These are phyloP conservation scores for Colletotrichum tamarilloi DNA, from an alignment of 2,329 filamentous ascomycete species.

Conservation along the genomic window DNA sequence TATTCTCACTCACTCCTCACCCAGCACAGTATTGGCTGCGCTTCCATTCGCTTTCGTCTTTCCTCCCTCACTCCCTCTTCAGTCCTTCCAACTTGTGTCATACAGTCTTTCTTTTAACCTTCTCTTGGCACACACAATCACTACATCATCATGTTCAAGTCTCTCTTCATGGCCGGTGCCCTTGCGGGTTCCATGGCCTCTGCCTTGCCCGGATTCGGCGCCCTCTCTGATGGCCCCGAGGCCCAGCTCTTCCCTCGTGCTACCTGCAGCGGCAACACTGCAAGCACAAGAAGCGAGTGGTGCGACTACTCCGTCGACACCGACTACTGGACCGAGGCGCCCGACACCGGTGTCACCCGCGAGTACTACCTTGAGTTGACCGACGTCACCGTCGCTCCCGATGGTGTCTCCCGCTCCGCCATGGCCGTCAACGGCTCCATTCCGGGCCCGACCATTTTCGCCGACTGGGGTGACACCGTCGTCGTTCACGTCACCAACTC, in stretches of 20 bases:
- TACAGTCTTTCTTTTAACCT: slow-evolving; percentile 16
- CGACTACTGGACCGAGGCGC: slow-evolving; percentile 53
- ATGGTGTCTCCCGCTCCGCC: slow-evolving; percentile 54
- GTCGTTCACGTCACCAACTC: slow-evolving; percentile 66
- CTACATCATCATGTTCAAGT: slow-evolving; percentile 17
- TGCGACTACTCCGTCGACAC: slow-evolving; percentile 61
- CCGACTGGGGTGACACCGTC: slow-evolving; percentile 62
- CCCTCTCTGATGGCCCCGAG: not conserved
- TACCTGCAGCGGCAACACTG: slow-evolving; percentile 42
- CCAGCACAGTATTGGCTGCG: slow-evolving; percentile 16
- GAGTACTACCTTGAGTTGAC: slow-evolving; percentile 60
- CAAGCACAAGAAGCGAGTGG: slow-evolving; percentile 52
- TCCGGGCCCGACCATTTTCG: slow-evolving; percentile 69
- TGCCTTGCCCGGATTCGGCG: slow-evolving; percentile 14
- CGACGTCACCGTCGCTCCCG: slow-evolving; percentile 54
- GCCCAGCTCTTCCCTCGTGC: slow-evolving; percentile 28
- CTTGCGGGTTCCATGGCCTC: slow-evolving; percentile 19
- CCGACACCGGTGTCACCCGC: slow-evolving; percentile 60
- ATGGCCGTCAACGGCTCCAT: slow-evolving; percentile 67
- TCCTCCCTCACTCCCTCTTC: not conserved
- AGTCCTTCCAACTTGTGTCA: slow-evolving; percentile 9
- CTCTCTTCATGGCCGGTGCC: slow-evolving; percentile 14
- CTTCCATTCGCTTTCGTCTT: slow-evolving; percentile 12
- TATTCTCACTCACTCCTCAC: slow-evolving; percentile 13
- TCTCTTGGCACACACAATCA: slow-evolving; percentile 3